Evolutionary conservation across 2,329 filamentous ascomycete genomes (phyloP), one percentile per base, ranked within the genome.

Genomic region (Fusarium phyllophilum): DNA sequence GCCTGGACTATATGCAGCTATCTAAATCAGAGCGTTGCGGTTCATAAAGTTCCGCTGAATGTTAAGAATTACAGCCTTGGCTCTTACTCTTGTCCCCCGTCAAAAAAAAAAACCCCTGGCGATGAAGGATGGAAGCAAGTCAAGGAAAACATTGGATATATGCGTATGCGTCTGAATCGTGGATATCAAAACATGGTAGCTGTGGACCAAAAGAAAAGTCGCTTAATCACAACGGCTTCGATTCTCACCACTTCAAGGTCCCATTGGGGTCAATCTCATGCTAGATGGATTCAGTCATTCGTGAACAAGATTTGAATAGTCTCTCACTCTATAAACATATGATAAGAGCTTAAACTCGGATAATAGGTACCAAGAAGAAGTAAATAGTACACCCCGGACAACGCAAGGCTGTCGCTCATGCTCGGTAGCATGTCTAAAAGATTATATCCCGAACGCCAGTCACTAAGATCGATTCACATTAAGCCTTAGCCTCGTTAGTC

Each of bases 401-500:
- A 46, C 24, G 20, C 41, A 48, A 24, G 20, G 36, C 24, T 22
- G 24, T 14, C 24, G 12, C 41, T 29, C 34, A 38, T 54, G 45
- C 17, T 46, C 20, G 22, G 45, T 49, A 20, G 26, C 31, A 39
- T 59, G 36, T 57, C 38, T 61, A 61, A 44, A 45, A 24, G 45
- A 64, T 55, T 33, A n/a, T 68, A 70, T 69, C 33, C 64, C 62
- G 34, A 77, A 78, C 73, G 76, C 77, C 74, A 66, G 39, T 67
- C 54, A 58, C 64, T 51, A 24, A 38, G 46, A 62, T 54, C 49
- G 33, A 49, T 33, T 39, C 54, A 57, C 18, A 55, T 67, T 68
- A 78, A 66, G 66, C 76, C 68, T 78, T 78, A 29, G 64, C 73
- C 62, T 76, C 72, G 20, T 77, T 68, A 42, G 55, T 67, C 70